Evolutionary conservation across 352 stramenopile species (phyloP).

Genomic region (Phytophthora fragariae): DNA sequence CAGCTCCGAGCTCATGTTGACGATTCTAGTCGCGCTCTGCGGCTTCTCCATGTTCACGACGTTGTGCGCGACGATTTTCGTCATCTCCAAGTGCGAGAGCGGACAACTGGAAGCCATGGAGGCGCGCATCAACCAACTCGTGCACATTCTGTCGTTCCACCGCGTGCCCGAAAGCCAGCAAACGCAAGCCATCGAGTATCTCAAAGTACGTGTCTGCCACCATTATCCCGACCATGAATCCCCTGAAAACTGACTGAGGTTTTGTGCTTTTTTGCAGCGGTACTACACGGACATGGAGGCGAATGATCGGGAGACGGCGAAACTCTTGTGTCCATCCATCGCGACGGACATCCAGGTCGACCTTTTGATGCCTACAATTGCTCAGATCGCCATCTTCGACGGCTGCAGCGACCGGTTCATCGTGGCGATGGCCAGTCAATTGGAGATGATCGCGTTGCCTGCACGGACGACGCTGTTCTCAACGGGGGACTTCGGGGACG

Average conservation of each 20-base stretch:
- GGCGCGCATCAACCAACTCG: conserved; percentile 74
- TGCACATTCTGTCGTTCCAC: conserved; percentile 74
- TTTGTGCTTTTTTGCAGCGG: conserved; percentile 36
- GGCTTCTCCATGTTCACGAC: conserved; percentile 78
- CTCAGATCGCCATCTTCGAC: conserved; percentile 64
- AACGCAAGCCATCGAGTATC: conserved; percentile 67
- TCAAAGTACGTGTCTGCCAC: conserved; percentile 40
- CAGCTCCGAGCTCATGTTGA: conserved; percentile 67
- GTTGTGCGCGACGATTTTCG: conserved; percentile 77
- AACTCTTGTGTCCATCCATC: conserved; percentile 77
- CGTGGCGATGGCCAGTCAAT: conserved; percentile 63
- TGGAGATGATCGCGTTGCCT: conserved; percentile 66
- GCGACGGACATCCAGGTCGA: conserved; percentile 79
- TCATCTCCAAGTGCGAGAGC: conserved; percentile 81
- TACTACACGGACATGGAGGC: conserved; percentile 74
- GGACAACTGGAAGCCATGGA: conserved; percentile 63
- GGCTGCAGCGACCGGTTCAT: conserved; percentile 69
- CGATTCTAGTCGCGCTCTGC: conserved; percentile 63
- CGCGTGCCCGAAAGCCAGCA: conserved; percentile 62
- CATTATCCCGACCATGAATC: no score
- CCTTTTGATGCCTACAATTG: conserved; percentile 61
- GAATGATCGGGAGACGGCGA: conserved; percentile 73
- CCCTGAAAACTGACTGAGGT: not conserved
- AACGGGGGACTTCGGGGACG: conserved; percentile 62
- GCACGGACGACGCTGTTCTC: conserved; percentile 67